These are phyloP conservation scores for Dictyophora rubrovolvata DNA, from an alignment of 768 basidiomycete genomes.

Conservation along the genomic window DNA sequence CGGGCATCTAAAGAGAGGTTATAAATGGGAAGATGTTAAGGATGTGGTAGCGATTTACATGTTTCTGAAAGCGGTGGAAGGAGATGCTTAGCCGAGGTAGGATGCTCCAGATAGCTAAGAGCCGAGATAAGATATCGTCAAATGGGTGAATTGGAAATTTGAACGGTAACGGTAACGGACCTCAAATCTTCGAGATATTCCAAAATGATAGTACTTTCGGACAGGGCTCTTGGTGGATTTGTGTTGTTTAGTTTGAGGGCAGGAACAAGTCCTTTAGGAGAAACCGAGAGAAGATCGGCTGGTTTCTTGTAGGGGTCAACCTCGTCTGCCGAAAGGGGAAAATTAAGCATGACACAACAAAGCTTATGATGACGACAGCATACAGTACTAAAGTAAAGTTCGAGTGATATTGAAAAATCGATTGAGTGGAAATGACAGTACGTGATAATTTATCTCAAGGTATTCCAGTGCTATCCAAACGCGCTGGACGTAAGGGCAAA, in stretches of 20 bases:
- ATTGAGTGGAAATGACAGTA: conserved; percentile 20
- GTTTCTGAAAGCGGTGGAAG: conserved; percentile 49
- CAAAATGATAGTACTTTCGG: conserved; percentile 73
- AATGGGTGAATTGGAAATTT: conserved; percentile 1
- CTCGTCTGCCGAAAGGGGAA: conserved; percentile 40
- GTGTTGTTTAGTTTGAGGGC: conserved; percentile 47
- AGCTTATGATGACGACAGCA: background rate
- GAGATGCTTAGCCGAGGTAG: conserved; percentile 30
- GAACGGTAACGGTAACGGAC: conserved; percentile 7
- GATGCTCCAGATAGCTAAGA: background rate
- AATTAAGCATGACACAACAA: background rate
- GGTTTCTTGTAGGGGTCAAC: conserved; percentile 81
- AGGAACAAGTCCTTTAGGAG: conserved; percentile 76
- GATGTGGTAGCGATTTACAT: conserved; percentile 30
- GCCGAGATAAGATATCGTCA: background rate
- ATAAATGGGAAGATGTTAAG: background rate
- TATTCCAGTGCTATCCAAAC: conserved; percentile 70
- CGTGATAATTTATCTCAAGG: conserved; percentile 62
- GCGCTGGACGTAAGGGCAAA: conserved; percentile 77
- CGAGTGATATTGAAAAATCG: conserved; percentile 10
- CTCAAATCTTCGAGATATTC: conserved; percentile 70
- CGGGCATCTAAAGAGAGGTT: conserved; percentile 42
- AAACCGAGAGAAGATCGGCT: conserved; percentile 64
- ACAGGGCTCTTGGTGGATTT: conserved; percentile 49
- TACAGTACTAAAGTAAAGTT: conserved; percentile 2